Evolutionary conservation across 1,284 basidiomycete genomes (phyloP), one percentile per base, ranked within the genome.

Genomic region (Ceratobasidium papillatum): DNA sequence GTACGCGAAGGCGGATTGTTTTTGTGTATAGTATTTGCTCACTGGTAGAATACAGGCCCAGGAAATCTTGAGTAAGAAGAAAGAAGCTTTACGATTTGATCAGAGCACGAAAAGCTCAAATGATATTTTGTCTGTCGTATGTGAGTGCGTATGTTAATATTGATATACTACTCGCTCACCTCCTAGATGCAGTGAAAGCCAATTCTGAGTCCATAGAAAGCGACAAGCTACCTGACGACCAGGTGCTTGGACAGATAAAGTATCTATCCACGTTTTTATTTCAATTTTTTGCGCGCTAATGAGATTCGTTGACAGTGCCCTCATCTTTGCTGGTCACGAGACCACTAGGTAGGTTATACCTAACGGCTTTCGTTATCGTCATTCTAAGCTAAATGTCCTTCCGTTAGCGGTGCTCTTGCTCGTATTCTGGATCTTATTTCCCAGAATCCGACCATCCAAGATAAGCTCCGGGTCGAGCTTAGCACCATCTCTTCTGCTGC

Each of bases 221-320:
- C 9, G 66, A 71, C 4, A 34, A 38, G 22, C 30, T 71, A 27
- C 66, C 52, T 2, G 54, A 71, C 8, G 41, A 71, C 38, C 52
- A 71, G 25, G 2, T 71, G 4, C 41, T 71, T 1, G 66, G 66
- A 27, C 66, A 71, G 49, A 71, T 71, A 36, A 71, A 71, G 66
- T 71, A 45, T 22, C 41, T 47, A 25, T n/a, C n/a, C n/a, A n/a
- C n/a, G n/a, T n/a, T n/a, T n/a, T n/a, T 36, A 17, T 62, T 14
- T 19, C 25, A 1, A n/a, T 30, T 4, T 45, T 38, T 3, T 14
- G 38, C n/a, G n/a, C n/a, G 14, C 36, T 3, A 4, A 25, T 3
- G n/a, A 11, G 43, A 41, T 27, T 62, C 19, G 19, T n/a, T n/a
- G 43, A 25, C 27, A 62, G 59, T 17, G 12, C 59, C 8, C n/a